These are phyloP conservation scores for Hypoxylon sp. DNA, from an alignment of 2,329 filamentous ascomycete genomes.

Conservation along the genomic window DNA sequence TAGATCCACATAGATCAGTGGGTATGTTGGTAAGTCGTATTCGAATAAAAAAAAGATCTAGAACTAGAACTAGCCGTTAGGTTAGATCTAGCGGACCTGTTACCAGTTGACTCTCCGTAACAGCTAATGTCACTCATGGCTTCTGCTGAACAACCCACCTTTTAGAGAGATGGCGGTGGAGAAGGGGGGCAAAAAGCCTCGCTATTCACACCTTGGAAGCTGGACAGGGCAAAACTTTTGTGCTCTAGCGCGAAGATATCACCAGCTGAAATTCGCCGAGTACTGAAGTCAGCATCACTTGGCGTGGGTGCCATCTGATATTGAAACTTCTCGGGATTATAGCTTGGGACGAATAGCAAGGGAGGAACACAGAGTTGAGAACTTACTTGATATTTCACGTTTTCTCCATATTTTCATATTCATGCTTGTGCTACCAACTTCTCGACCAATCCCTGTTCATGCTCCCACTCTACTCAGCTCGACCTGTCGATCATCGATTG, in stretches of 20 bases:
- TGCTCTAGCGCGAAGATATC: slow-evolving; percentile 19
- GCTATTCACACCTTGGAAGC: slow-evolving; percentile 24
- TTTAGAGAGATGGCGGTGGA: slow-evolving; percentile 18
- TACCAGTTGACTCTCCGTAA: slow-evolving; percentile 14
- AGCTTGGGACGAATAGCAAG: slow-evolving; percentile 11
- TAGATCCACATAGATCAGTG: neutral
- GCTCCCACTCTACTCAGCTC: slow-evolving; percentile 20
- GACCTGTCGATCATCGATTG: slow-evolving; percentile 34
- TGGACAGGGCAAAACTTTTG: slow-evolving; percentile 23
- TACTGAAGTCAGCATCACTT: slow-evolving; percentile 25
- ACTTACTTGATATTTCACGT: neutral
- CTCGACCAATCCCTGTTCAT: slow-evolving; percentile 27
- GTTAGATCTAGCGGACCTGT: neutral
- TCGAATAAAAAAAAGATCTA: neutral
- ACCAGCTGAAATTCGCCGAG: slow-evolving; percentile 8
- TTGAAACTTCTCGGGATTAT: slow-evolving; percentile 18
- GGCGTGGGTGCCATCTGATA: slow-evolving; percentile 10
- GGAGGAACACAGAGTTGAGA: slow-evolving; percentile 9
- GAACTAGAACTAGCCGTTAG: neutral
- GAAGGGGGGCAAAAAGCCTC: slow-evolving; percentile 22
- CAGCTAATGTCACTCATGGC: slow-evolving; percentile 9
- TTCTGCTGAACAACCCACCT: slow-evolving; percentile 7
- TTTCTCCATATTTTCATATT: slow-evolving; percentile 8
- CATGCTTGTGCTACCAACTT: slow-evolving; percentile 24
- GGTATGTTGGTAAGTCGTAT: neutral